These are phyloP conservation scores for Podaxis rugospora DNA, from an alignment of 768 basidiomycete species.

Conservation along the genomic window DNA sequence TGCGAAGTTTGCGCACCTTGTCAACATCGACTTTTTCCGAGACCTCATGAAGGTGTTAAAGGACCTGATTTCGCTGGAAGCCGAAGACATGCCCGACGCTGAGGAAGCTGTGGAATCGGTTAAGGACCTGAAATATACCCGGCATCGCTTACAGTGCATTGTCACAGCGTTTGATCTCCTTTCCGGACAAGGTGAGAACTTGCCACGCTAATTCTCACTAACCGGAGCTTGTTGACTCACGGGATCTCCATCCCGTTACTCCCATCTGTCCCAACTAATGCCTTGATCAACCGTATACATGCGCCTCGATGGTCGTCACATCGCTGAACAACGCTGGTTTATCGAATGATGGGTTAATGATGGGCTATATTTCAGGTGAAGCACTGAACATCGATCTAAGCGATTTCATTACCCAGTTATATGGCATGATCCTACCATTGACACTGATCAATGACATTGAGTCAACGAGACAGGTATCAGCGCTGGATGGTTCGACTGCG, in stretches of 20 bases:
- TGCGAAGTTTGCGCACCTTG: slow-evolving; percentile 89
- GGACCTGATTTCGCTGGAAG: slow-evolving; percentile 59
- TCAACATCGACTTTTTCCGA: slow-evolving; percentile 98
- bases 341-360: background rate
- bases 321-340: background rate
- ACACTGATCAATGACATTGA: slow-evolving; percentile 66
- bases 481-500: background rate
- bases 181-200: slow-evolving; percentile 79
- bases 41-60: slow-evolving; percentile 88
- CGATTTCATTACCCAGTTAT: slow-evolving; percentile 84
- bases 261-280: slow-evolving; percentile 6
- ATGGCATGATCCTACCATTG: slow-evolving; percentile 75
- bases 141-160: slow-evolving; percentile 75
- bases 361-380: slow-evolving; percentile 59
- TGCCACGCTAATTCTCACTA: slow-evolving; percentile 8
- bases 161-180: slow-evolving; percentile 97
- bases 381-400: slow-evolving; percentile 94
- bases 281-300: slow-evolving; percentile 9
- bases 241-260: background rate
- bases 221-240: slow-evolving; percentile 2
- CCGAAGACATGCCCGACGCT: slow-evolving; percentile 25
- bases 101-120: slow-evolving; percentile 11
- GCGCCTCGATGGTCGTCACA: background rate
- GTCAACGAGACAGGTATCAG: slow-evolving; percentile 17
- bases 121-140: slow-evolving; percentile 34